Conservation (phyloP, 2,329 filamentous ascomycete genomes). For the Acephala macrosclerotiorum region DNA sequence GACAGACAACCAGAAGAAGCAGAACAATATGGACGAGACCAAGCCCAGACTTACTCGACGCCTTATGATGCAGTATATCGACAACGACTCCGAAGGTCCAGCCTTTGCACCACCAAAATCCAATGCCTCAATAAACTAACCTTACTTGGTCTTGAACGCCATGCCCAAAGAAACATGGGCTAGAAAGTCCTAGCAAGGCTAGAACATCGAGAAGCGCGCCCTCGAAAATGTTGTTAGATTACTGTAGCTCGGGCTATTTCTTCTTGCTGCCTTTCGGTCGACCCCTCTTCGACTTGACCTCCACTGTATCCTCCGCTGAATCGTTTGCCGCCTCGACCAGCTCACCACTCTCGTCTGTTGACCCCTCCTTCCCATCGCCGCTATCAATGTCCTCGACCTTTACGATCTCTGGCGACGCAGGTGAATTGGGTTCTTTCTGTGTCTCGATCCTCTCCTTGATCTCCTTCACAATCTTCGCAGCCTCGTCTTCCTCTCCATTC, state of each 20-base stretch:
- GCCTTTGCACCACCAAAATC: slow-evolving; percentile 11
- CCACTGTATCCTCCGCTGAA: slow-evolving; percentile 21
- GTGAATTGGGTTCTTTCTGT: slow-evolving; percentile 15
- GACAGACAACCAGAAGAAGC: no score
- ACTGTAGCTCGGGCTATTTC: slow-evolving; percentile 25
- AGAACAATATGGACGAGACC: no score
- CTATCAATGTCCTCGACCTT: slow-evolving; percentile 13
- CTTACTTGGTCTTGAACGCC: no score
- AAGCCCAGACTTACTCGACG: no score
- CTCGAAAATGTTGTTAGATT: not conserved
- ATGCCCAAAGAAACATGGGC: no score
- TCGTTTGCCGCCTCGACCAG: slow-evolving; percentile 13
- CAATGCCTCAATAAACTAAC: slow-evolving; percentile 5
- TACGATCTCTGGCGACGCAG: slow-evolving; percentile 25
- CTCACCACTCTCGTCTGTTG: slow-evolving; percentile 21
- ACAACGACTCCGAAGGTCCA: not conserved
- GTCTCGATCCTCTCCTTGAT: slow-evolving; percentile 41
- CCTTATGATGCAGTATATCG: not conserved
- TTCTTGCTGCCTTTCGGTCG: slow-evolving; percentile 34
- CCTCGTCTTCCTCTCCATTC: slow-evolving; percentile 86
- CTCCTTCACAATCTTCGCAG: slow-evolving; percentile 69
- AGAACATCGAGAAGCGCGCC: not conserved
- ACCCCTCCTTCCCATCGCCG: slow-evolving; percentile 13
- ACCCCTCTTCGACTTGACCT: slow-evolving; percentile 32
- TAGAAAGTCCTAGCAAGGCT: no score